Conservation (phyloP, 116 monocot species). For the Posidonia oceanica region DNA sequence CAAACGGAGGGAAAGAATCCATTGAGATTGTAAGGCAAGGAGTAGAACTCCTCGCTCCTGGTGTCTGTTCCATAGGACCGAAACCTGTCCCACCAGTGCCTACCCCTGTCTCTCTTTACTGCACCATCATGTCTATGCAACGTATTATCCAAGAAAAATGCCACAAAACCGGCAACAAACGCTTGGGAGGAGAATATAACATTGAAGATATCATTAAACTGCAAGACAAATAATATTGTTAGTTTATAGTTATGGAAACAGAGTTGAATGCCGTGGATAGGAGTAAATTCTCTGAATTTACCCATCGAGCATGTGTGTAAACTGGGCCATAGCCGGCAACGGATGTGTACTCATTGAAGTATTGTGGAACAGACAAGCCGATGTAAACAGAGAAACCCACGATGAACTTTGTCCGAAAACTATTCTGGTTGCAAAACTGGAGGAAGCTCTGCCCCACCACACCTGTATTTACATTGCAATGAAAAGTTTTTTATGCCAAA, state of each 20-base stretch:
- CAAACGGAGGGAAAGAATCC: constrained; percentile 92
- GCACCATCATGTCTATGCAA: constrained; percentile 37
- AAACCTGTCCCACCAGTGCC: constrained; percentile 96
- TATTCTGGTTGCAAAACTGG: constrained; percentile 86
- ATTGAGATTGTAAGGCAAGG: constrained; percentile 87
- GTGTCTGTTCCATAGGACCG: constrained; percentile 72
- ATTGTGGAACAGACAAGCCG: constrained; percentile 77
- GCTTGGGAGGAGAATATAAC: constrained; percentile 89
- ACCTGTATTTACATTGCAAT: constrained; percentile 27
- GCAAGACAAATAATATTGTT: constrained; percentile 3
- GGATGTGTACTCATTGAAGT: constrained; percentile 66
- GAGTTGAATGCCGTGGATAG: background rate
- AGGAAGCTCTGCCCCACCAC: constrained; percentile 71
- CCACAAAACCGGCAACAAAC: constrained; percentile 72
- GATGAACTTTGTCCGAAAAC: constrained; percentile 84
- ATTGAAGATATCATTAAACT: constrained; percentile 95
- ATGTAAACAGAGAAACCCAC: constrained; percentile 75
- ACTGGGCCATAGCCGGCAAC: constrained; percentile 79
- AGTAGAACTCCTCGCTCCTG: constrained; percentile 93
- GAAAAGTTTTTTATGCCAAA: background rate
- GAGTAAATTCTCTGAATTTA: constrained; percentile 12
- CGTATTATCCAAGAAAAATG: constrained; percentile 86
- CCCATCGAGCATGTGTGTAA: constrained; percentile 82
- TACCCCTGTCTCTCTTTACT: constrained; percentile 66
- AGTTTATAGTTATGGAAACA: too few relatives aligned